These are phyloP conservation scores for Sinapis alba DNA, from an alignment of 441 rosid species.

Conservation along the genomic window DNA sequence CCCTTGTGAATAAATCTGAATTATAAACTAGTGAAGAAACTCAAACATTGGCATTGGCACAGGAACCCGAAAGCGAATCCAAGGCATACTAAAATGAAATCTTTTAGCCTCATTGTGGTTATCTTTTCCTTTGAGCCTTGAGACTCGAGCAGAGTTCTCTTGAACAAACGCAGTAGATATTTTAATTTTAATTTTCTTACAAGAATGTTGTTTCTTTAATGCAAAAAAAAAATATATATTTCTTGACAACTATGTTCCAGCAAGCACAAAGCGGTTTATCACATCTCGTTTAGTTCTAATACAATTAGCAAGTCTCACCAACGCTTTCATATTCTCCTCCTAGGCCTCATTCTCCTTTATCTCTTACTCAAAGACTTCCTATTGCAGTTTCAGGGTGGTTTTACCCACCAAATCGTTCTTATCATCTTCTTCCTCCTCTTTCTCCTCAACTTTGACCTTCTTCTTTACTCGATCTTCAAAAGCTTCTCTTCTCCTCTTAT, in stretches of 20 bases:
- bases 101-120: neutral
- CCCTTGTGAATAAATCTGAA: neutral
- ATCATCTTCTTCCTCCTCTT: constrained; percentile 43
- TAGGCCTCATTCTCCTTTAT: neutral
- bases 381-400: constrained; percentile 31
- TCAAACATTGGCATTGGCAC: neutral
- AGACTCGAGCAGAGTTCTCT: neutral
- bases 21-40: neutral
- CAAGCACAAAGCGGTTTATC: neutral
- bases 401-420: constrained; percentile 22
- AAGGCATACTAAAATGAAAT: neutral
- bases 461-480: constrained; percentile 55
- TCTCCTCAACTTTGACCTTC: constrained; percentile 60
- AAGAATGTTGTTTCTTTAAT: neutral
- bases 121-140: neutral
- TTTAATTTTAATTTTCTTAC: neutral
- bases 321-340: neutral
- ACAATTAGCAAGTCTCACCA: neutral
- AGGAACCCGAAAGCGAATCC: neutral
- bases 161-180: neutral
- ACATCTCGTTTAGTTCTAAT: neutral
- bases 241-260: neutral
- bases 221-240: neutral
- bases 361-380: constrained; percentile 14
- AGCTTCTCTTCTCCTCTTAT: constrained; percentile 54